A percentile compares a stretch with the other conserved stretches of the same genome.
phyloP scores from a whole-genome alignment of 2,329 filamentous ascomycete genomes.

The Trichoderma sp. region DNA sequence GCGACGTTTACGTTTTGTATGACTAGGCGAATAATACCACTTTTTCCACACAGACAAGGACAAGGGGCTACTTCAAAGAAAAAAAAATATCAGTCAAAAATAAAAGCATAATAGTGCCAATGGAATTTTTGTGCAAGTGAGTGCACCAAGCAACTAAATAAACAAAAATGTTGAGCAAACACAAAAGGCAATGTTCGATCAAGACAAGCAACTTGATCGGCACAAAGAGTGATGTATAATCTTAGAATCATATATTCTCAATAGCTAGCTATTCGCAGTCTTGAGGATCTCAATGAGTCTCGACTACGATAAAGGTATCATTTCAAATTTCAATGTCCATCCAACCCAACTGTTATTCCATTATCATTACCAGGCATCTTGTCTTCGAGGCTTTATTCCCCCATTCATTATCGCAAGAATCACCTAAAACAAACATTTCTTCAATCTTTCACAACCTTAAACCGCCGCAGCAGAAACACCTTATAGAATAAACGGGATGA shows the following conservation, averaged over 20 bases:
- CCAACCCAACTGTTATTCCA: background rate
- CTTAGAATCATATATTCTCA: background rate
- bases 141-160: background rate
- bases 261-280: background rate
- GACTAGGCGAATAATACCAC: slow-evolving; percentile 25
- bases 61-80: background rate
- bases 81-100: background rate
- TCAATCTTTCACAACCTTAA: background rate
- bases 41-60: slow-evolving; percentile 4
- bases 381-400: background rate
- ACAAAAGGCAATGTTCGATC: too few species aligned
- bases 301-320: slow-evolving; percentile 18
- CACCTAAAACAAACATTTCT: too few species aligned
- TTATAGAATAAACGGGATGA: slow-evolving; percentile 38
- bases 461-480: background rate
- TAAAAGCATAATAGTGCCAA: background rate
- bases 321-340: background rate
- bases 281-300: background rate
- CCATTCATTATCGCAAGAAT: background rate
- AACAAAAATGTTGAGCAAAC: background rate
- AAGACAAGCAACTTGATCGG: too few species aligned
- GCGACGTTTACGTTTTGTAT: slow-evolving; percentile 16
- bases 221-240: background rate
- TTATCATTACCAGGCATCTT: background rate
- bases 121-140: background rate